A percentile compares a stretch with the other conserved stretches of the same genome.
Evolutionary conservation across 23 red algal species (phyloP).

Genomic region (Gracilaria domingensis): DNA sequence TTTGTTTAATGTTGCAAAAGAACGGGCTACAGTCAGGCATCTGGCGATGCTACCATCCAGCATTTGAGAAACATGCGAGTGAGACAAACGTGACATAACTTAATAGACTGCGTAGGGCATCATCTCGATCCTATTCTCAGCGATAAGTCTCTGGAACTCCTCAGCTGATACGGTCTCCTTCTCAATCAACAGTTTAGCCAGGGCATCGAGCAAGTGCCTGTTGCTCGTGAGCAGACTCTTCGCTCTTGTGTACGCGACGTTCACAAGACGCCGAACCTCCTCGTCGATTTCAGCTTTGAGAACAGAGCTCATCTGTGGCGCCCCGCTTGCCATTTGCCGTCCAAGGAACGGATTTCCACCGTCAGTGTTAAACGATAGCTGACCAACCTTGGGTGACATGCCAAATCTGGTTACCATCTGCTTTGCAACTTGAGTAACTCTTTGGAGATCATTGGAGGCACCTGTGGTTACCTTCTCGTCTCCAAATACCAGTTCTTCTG

Average conservation of each 20-base stretch:
- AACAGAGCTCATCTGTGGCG: constrained; percentile 71
- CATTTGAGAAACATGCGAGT: no score
- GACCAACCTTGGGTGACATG: constrained; percentile 89
- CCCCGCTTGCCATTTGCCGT: constrained; percentile 84
- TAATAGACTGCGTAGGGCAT: constrained; percentile 84
- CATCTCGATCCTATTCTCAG: constrained; percentile 91
- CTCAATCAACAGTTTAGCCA: constrained; percentile 90
- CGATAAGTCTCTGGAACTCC: constrained; percentile 93
- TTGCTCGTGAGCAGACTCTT: constrained; percentile 85
- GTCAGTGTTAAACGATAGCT: constrained; percentile 78
- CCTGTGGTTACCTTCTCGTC: constrained; percentile 92
- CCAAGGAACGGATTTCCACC: constrained; percentile 93
- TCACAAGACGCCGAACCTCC: constrained; percentile 91
- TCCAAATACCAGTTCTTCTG: constrained; percentile 98
- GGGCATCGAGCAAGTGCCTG: constrained; percentile 81
- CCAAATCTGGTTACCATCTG: constrained; percentile 96
- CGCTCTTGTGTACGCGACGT: constrained; percentile 89
- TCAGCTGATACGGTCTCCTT: constrained; percentile 94
- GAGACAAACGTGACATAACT: no score
- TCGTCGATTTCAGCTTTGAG: constrained; percentile 79
- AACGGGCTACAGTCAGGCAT: no score
- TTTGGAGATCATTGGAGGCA: constrained; percentile 95
- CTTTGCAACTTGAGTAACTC: constrained; percentile 91
- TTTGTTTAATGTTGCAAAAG: background rate
- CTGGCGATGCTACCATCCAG: no score